Evolutionary conservation across 75 land plant species (phyloP), one percentile per base, ranked within the genome.

Genomic region (Cupressus sempervirens): DNA sequence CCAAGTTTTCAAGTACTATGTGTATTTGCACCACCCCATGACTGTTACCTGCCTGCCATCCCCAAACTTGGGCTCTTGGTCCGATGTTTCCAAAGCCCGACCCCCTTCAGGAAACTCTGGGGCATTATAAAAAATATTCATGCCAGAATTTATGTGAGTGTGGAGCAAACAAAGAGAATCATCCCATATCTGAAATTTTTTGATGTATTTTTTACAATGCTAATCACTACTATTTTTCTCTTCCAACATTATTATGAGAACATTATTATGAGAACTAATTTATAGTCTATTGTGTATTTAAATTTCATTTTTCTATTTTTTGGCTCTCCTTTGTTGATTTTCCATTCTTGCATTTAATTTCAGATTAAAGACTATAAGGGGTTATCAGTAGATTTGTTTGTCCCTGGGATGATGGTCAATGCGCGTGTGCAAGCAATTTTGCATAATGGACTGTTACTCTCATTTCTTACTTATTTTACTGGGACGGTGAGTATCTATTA

Each of bases 381-480:
- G 56, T 88, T 98, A 40, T 92, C 98, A 72, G 81, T 98, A 34
- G 97, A 96, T 87, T 89, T 90, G 77, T 91, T 98, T 10, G 83
- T 94, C 40, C 99, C 99, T 86, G 99, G 99, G 62, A 91, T 93
- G 88, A 85, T 98, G 97, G 99, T 98, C 72, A 92, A 92, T 89
- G 97, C 96, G 54, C 87, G 90, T 34, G 97, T 98, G 45, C 92
- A 86, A 73, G 85, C 97, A 74, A 85, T 85, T 1, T 86, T 95
- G 83, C 95, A 90, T 81, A 95, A 95, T 91, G 99, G 99, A 30
- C 62, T 98, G 14, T 84, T 98, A 89, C 86, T 98, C 41, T 96
- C 99, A 30, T 98, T 98, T 83, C 92, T 98, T 38, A 98, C 99
- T 23, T 96, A 98, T 85, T 98, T 98, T 84, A 95, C 97, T 70